Evolutionary conservation across 495 filamentous ascomycete genomes (phyloP).

Genomic region (Penicillium antarcticum): DNA sequence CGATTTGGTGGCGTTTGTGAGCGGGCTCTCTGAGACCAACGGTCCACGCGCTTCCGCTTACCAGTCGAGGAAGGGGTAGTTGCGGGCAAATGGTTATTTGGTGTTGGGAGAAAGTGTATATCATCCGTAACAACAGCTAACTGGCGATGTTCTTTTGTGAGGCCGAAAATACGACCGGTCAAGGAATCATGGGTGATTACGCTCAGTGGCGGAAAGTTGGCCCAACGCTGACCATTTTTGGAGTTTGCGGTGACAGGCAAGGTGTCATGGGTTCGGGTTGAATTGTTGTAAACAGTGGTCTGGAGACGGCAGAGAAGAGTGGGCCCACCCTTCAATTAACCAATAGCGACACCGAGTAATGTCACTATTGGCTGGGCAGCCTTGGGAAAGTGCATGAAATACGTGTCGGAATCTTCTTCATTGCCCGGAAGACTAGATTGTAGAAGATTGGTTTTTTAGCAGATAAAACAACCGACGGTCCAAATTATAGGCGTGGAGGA

Average conservation of each 20-base stretch:
- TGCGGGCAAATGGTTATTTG: not conserved
- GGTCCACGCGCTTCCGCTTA: constrained; percentile 7
- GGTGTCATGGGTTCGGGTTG: constrained; percentile 4
- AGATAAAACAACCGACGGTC: constrained; percentile 3
- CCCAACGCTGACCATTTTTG: constrained; percentile 13
- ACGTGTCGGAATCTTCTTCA: constrained; percentile 9
- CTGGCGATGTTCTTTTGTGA: constrained; percentile 16
- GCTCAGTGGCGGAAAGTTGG: constrained; percentile 7
- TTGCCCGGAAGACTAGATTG: constrained; percentile 8
- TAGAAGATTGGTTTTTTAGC: not conserved
- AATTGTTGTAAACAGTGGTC: constrained; percentile 13
- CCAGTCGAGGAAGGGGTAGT: constrained; percentile 4
- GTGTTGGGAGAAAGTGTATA: constrained; percentile 16
- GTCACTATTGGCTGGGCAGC: constrained; percentile 10
- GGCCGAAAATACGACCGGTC: constrained; percentile 11
- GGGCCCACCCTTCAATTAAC: constrained; percentile 7
- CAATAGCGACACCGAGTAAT: constrained; percentile 3
- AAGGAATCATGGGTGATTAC: constrained; percentile 5
- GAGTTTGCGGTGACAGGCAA: constrained; percentile 13
- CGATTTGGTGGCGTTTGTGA: not conserved
- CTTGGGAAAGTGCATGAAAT: constrained; percentile 16
- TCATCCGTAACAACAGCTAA: constrained; percentile 11
- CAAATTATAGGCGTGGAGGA: constrained; percentile 7
- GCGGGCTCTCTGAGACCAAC: constrained; percentile 5
- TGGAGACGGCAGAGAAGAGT: constrained; percentile 12